phyloP scores from a whole-genome alignment of 331 rosid genomes.

The Quercus phellos region DNA sequence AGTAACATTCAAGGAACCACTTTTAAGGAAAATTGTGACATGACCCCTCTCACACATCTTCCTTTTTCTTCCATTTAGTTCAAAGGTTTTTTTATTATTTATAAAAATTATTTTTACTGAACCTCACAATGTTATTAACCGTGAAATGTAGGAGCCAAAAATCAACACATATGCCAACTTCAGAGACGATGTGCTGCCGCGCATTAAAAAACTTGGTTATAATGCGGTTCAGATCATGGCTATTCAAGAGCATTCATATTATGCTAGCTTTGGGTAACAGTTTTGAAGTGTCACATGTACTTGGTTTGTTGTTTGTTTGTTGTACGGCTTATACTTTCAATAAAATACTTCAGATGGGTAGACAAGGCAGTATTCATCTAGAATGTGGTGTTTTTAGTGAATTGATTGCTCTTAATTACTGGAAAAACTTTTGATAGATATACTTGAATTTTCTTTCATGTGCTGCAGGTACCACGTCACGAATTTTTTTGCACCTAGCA shows the following conservation, averaged over 20 bases:
- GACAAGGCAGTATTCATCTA: neutral
- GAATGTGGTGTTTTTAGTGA: constrained; percentile 10
- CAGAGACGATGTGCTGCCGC: constrained; percentile 93
- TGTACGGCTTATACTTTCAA: constrained; percentile 14
- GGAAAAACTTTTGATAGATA: neutral
- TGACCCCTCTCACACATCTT: neutral
- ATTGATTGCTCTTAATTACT: neutral
- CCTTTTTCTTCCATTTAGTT: neutral
- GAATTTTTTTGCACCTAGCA: constrained; percentile 96
- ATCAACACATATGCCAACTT: constrained; percentile 71
- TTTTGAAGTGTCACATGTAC: constrained; percentile 13
- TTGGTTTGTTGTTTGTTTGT: neutral
- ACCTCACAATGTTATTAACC: constrained; percentile 20
- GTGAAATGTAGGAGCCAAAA: constrained; percentile 65
- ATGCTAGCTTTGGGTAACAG: constrained; percentile 92
- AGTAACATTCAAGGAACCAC: neutral
- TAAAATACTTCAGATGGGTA: constrained; percentile 4
- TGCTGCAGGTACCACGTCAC: constrained; percentile 88
- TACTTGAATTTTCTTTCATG: constrained; percentile 12
- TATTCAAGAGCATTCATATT: constrained; percentile 91
- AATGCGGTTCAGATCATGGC: constrained; percentile 99
- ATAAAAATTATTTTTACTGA: constrained; percentile 1
- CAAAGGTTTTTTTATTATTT: neutral
- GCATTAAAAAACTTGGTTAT: constrained; percentile 93
- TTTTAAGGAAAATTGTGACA: neutral